Base-by-base conservation (phyloP, 352 stramenopile species). In the Phytophthora ohioensis region DNA sequence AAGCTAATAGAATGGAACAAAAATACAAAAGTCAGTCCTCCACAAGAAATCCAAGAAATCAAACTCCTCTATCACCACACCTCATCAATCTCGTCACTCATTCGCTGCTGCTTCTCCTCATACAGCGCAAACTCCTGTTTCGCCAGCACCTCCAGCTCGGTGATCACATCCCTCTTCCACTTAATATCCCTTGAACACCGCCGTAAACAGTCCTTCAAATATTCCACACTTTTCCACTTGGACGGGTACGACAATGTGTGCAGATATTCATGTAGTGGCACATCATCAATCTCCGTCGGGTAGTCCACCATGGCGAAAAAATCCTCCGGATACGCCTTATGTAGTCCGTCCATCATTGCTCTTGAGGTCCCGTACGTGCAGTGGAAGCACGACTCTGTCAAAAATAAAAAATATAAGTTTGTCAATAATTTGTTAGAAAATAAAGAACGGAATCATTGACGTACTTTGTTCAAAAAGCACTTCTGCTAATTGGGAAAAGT, bases 51-150 rank as follows among this genome's bases (percentile, higher is more conserved):
- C 7, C 11, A 5, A 48, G 15, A 31, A 10, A 21, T 48, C 21
- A 47, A 47, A 36, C 43, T 41, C 2, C 15, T 34, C 17, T 43
- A 35, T 42, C 4, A 30, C 53, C 59, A 13, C 27, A 88, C 80
- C 47, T 91, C 78, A 39, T 96, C 86, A 21, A 96, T 96, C 41
- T 94, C 87, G n/a, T 80, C 79, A 51, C 87, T 81, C n/a, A 88
- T 60, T 9, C 59, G 61, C 42, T 91, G 69, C 60, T 91, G 77
- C 46, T 88, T 71, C 6, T 53, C 58, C 5, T 74, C 76, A 32
- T 74, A 90, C 15, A 72, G 64, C 5, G 73, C 76, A 30, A 87
- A 80, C 42, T 96, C 89, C 57, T 88, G 78, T 34, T 85, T 74
- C 3, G 89, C 87, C 47, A 96, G 78, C 36, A 85, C 46, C 52